Evolutionary conservation across 352 stramenopile species (phyloP).

Genomic region (Phytophthora cryptogea): DNA sequence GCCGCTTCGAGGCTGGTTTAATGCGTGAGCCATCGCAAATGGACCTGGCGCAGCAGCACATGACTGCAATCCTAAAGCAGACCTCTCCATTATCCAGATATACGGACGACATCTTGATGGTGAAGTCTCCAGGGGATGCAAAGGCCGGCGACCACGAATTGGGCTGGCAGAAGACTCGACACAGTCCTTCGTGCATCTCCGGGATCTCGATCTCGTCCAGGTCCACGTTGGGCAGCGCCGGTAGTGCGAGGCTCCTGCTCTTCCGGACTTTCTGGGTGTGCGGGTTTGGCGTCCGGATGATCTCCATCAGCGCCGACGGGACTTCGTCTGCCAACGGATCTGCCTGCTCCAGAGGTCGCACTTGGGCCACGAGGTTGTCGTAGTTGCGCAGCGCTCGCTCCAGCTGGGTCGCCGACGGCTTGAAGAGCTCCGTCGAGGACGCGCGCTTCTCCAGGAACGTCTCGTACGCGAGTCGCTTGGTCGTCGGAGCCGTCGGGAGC

Average conservation of each 20-base stretch:
- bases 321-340: slow-evolving; percentile 1
- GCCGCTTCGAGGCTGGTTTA: slow-evolving; percentile 48
- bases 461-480: slow-evolving; percentile 36
- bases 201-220: slow-evolving; percentile 72
- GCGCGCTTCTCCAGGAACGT: slow-evolving; percentile 37
- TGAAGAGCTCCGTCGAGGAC: slow-evolving; percentile 5
- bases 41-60: slow-evolving; percentile 58
- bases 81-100: slow-evolving; percentile 44
- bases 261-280: slow-evolving; percentile 21
- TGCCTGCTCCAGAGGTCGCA: slow-evolving; percentile 19
- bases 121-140: slow-evolving; percentile 76
- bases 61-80: slow-evolving; percentile 57
- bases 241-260: slow-evolving; percentile 22
- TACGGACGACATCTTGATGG: slow-evolving; percentile 64
- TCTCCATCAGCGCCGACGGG: slow-evolving; percentile 31
- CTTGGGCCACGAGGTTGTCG: slow-evolving; percentile 27
- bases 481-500: not conserved
- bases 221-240: slow-evolving; percentile 26
- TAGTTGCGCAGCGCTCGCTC: slow-evolving; percentile 31
- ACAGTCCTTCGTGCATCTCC: slow-evolving; percentile 66
- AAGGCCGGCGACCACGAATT: slow-evolving; percentile 77
- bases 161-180: slow-evolving; percentile 67
- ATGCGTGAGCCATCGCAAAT: slow-evolving; percentile 52
- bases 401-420: slow-evolving; percentile 8
- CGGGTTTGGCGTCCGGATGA: slow-evolving; percentile 23